Evolutionary conservation across 2,329 filamentous ascomycete species (phyloP).

Genomic region (Aureobasidium sp.): DNA sequence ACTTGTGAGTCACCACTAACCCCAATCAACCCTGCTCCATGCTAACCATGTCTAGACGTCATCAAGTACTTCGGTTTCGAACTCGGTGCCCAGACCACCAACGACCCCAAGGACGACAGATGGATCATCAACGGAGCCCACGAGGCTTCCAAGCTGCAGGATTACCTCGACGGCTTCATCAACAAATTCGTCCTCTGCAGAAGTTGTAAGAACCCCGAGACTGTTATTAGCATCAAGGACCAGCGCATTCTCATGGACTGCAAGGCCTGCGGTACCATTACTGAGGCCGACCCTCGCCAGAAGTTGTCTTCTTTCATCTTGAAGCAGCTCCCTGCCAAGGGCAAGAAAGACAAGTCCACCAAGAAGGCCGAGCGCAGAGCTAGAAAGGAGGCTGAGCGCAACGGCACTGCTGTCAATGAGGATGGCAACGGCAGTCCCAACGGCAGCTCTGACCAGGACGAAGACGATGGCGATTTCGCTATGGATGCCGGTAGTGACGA

Average conservation of each 20-base stretch:
- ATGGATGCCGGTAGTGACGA: constrained; percentile 78
- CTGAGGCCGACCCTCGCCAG: constrained; percentile 82
- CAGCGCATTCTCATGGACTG: constrained; percentile 81
- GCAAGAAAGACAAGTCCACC: constrained; percentile 93
- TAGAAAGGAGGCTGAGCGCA: constrained; percentile 61
- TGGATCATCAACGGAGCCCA: constrained; percentile 99
- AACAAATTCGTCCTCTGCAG: constrained; percentile 98
- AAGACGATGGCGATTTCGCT: constrained; percentile 58
- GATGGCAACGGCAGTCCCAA: constrained; percentile 56
- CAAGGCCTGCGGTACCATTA: constrained; percentile 95
- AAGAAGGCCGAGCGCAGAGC: constrained; percentile 83
- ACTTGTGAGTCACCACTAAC: constrained; percentile 45
- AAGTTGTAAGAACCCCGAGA: constrained; percentile 99
- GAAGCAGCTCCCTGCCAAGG: constrained; percentile 89
- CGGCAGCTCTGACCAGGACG: constrained; percentile 52
- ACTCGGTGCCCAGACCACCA: constrained; percentile 96
- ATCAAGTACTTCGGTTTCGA: constrained; percentile 99
- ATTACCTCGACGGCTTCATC: constrained; percentile 98
- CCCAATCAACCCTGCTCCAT: neutral
- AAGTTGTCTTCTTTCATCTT: constrained; percentile 97
- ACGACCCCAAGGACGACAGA: constrained; percentile 91
- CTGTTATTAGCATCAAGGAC: constrained; percentile 90
- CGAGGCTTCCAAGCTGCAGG: constrained; percentile 90
- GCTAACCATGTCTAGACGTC: constrained; percentile 48
- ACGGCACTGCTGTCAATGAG: constrained; percentile 42